phyloP scores from a whole-genome alignment of 2,329 filamentous ascomycete genomes.

The Lachnellula cervina region DNA sequence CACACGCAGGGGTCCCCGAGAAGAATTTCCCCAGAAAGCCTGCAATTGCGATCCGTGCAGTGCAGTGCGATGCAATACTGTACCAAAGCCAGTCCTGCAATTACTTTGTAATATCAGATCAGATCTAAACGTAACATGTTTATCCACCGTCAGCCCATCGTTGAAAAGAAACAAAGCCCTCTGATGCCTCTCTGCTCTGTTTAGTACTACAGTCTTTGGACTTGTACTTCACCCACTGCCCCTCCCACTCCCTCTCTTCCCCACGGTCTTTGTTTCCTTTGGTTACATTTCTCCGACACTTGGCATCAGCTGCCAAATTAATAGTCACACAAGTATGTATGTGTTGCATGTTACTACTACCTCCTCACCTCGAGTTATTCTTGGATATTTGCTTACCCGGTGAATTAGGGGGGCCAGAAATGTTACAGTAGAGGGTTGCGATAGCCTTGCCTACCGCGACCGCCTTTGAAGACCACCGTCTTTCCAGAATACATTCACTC shows the following conservation, averaged over 20 bases:
- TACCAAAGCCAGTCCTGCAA: not conserved
- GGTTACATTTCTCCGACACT: not conserved
- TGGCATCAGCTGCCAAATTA: not conserved
- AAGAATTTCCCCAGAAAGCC: not conserved
- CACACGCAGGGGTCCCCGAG: not conserved
- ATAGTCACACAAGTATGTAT: not conserved
- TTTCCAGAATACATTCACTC: not conserved
- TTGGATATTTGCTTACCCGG: not conserved
- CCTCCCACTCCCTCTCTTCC: not conserved
- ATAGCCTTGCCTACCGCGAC: not conserved
- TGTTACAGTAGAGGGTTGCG: not conserved
- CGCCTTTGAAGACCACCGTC: not conserved
- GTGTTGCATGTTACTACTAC: not conserved
- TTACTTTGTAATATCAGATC: not conserved
- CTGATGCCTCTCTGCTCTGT: not conserved
- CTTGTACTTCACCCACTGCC: not conserved
- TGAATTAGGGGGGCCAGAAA: not conserved
- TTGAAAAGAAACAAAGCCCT: not conserved
- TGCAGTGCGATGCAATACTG: not conserved
- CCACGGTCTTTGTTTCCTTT: not conserved
- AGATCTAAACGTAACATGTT: not conserved
- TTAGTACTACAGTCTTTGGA: no score
- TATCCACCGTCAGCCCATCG: not conserved
- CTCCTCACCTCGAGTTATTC: not conserved
- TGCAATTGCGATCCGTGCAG: not conserved